Evolutionary conservation across 495 filamentous ascomycete genomes (phyloP), one percentile per base, ranked within the genome.

Genomic region (Parmelia sp.): DNA sequence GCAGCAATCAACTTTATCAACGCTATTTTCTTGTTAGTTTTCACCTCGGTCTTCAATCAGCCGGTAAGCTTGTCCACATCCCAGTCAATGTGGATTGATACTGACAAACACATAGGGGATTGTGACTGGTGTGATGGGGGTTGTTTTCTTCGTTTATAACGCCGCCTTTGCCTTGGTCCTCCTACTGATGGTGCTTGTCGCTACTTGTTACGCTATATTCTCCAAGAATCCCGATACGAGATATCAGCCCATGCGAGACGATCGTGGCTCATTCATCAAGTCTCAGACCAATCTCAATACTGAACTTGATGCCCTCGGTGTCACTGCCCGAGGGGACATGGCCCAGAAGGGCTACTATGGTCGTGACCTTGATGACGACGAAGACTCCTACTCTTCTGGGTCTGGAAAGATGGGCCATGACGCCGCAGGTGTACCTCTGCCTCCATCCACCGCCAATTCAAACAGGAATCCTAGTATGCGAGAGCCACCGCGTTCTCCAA

Each of bases 221-320:
- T 90, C 90, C 58, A 96, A 97, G 83, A 94, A 98, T 77, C 94
- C 94, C 23, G 94, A 98, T 74, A 89, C 87, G 31, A 89, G 94
- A 40, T 98, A 97, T 77, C 92, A 97, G 75, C 90, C 90, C 62
- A 97, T 98, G 91, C 86, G 88, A 60, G 94, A 97, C 72, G 94
- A 97, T 77, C 88, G 94, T 65, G 90, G 90, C 55, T 96, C 92
- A 4, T 97, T 97, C 77, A 97, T 97, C 86, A 98, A 98, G 80
- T 97, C 93, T 7, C 88, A 95, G 68, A 88, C 89, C n/a, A 85
- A 92, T 69, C 80, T 97, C 62, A 90, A 83, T 29, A 94, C 89
- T 4, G 94, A 98, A 72, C 80, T 98, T 63, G 93, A 97, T 76
- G 94, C 94, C 11, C 80, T 98, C 37, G 95, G 90, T 65, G 91